A percentile compares a stretch with the other conserved stretches of the same genome.
phyloP scores from a whole-genome alignment of 1,284 basidiomycete species.

The Ceratobasidium sp. region DNA sequence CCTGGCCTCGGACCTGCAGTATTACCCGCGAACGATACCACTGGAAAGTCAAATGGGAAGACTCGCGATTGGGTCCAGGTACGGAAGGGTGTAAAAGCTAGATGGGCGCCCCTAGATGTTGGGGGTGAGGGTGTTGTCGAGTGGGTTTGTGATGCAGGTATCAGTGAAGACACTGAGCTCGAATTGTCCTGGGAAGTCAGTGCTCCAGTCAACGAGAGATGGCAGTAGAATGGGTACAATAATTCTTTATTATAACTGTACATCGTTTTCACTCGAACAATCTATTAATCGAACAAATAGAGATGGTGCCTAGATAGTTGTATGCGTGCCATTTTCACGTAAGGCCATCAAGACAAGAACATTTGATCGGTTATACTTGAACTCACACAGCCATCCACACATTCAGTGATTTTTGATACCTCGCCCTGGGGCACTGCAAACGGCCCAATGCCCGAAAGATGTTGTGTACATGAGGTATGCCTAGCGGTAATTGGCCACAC shows the following conservation, averaged over 20 bases:
- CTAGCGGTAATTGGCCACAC: not conserved
- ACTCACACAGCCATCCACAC: not conserved
- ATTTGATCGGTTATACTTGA: not conserved
- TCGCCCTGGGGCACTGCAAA: not conserved
- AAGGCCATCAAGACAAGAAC: no score
- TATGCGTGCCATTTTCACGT: not conserved
- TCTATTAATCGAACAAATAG: not conserved
- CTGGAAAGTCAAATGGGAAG: slow-evolving; percentile 7
- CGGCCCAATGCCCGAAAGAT: not conserved
- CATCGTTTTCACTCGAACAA: not conserved
- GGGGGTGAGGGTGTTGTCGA: slow-evolving; percentile 44
- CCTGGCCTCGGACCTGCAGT: slow-evolving; percentile 25
- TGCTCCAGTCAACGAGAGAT: slow-evolving; percentile 12
- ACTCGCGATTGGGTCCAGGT: not conserved
- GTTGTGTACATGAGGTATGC: not conserved
- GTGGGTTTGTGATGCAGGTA: slow-evolving; percentile 43
- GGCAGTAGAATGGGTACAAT: not conserved
- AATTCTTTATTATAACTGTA: not conserved
- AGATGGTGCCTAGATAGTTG: not conserved
- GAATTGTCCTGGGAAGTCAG: slow-evolving; percentile 44
- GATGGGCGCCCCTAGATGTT: slow-evolving; percentile 30
- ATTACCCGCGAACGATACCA: slow-evolving; percentile 3
- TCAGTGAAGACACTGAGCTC: slow-evolving; percentile 42
- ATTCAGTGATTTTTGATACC: not conserved
- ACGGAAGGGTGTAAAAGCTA: slow-evolving; percentile 36